Evolutionary conservation across 441 rosid species (phyloP), one percentile per base, ranked within the genome.

Genomic region (Arabidopsis hybrid): DNA sequence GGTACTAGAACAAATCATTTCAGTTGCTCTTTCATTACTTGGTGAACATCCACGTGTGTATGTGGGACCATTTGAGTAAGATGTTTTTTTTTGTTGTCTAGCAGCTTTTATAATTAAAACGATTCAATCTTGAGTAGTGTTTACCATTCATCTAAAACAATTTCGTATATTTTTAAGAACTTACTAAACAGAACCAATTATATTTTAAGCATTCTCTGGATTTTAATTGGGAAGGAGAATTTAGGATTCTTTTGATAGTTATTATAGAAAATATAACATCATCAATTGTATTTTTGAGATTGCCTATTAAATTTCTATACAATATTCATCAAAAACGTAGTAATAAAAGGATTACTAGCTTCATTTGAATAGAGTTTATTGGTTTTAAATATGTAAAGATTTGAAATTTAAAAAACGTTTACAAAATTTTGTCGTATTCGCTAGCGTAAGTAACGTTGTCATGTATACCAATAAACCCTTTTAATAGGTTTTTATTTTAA

Each of bases 1-100:
- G 62, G 69, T 53, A 63, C 69, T 46, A 43, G 76, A 47, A 3
- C 26, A 47, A 40, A 10, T 40, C 45, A 40, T 17, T 68, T 55
- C 16, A 13, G 17, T 43, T 50, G 57, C 34, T 3, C 31, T 49
- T 49, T 46, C 11, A 2, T 14, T 34, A 14, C 16, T 46, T 64
- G 0, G 53, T 35, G 10, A 40, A 12, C 13, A 60, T 60, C 35
- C 65, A 60, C 50, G 65, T 60, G 35, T 60, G 12, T 7, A 60
- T 60, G 47, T 60, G 17, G 17, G 3, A 17, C 7, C 5, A 7
- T 3, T 6, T 31, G 39, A 55, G 11, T 55, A 13, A 13, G 10
- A 26, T 26, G 29, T 26, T 2, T 3, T 26, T 26, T 3, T 2
- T 26, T 26, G 2, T 26, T 26, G 29, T 26, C 29, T 26, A 26